phyloP scores from a whole-genome alignment of 2,329 filamentous ascomycete genomes.

The Teratosphaeria viscida region DNA sequence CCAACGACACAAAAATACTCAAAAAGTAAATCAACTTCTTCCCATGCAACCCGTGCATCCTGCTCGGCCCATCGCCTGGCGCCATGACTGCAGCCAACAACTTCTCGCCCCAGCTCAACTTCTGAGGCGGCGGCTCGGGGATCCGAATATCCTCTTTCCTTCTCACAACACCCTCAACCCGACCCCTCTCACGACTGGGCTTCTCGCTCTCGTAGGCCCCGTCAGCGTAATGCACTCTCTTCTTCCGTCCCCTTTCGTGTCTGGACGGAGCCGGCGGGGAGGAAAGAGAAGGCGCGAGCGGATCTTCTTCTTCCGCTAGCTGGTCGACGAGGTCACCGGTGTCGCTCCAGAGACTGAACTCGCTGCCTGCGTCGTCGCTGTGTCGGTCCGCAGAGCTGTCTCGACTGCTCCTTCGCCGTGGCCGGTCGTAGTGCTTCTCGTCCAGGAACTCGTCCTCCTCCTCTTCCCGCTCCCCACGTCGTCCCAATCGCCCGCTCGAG shows the following conservation, averaged over 20 bases:
- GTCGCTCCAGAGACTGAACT: constrained; percentile 81
- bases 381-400: constrained; percentile 6
- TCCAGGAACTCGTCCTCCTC: constrained; percentile 16
- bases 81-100: constrained; percentile 79
- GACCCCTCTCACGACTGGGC: constrained; percentile 24
- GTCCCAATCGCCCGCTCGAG: constrained; percentile 31
- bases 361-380: constrained; percentile 39
- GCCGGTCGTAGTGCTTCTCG: constrained; percentile 40
- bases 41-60: constrained; percentile 86
- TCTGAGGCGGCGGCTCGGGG: constrained; percentile 55
- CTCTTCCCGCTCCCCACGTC: constrained; percentile 24
- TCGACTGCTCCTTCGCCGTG: constrained; percentile 28
- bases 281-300: constrained; percentile 44
- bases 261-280: constrained; percentile 20
- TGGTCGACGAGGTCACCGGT: constrained; percentile 93
- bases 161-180: constrained; percentile 37
- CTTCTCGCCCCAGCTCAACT: constrained; percentile 56
- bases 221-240: constrained; percentile 59
- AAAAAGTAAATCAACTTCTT: constrained; percentile 76
- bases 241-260: constrained; percentile 32
- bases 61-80: constrained; percentile 54
- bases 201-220: constrained; percentile 23
- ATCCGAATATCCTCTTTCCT: constrained; percentile 67
- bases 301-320: constrained; percentile 71
- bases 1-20: constrained; percentile 40